A percentile compares a stretch with the other conserved stretches of the same genome.
Evolutionary conservation across 2,329 filamentous ascomycete genomes (phyloP).

Genomic region (Aspergillus sp.): DNA sequence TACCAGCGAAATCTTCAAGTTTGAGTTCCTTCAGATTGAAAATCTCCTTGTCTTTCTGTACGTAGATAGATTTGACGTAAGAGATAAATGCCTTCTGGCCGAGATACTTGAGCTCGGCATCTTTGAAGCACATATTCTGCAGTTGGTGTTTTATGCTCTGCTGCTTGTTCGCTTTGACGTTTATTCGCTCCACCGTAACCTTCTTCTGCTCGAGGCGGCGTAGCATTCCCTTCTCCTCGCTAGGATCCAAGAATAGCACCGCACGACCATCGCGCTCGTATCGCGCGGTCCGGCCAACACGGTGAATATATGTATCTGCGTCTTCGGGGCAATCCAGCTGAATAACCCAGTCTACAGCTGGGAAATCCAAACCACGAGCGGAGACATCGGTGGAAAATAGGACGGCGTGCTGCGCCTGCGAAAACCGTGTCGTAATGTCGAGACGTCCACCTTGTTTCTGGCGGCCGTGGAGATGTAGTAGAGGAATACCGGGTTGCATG

Average conservation of each 20-base stretch:
- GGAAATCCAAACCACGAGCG: slow-evolving; percentile 91
- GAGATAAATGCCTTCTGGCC: slow-evolving; percentile 95
- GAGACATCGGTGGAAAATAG: slow-evolving; percentile 95
- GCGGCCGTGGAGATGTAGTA: slow-evolving; percentile 88
- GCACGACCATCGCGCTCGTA: slow-evolving; percentile 86
- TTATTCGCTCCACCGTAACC: slow-evolving; percentile 82
- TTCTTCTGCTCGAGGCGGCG: slow-evolving; percentile 83
- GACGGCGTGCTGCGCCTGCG: slow-evolving; percentile 76
- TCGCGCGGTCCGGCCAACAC: slow-evolving; percentile 90
- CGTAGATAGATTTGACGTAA: slow-evolving; percentile 78
- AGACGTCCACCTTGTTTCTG: slow-evolving; percentile 89
- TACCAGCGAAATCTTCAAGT: slow-evolving; percentile 80
- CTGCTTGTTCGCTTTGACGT: slow-evolving; percentile 86
- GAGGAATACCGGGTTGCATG: slow-evolving; percentile 87
- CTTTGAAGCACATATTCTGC: slow-evolving; percentile 94
- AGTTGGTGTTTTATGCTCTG: slow-evolving; percentile 79
- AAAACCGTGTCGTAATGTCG: slow-evolving; percentile 83
- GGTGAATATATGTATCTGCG: slow-evolving; percentile 95
- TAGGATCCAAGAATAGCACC: slow-evolving; percentile 87
- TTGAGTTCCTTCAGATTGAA: slow-evolving; percentile 83
- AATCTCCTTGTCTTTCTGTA: slow-evolving; percentile 88
- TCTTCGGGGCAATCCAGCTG: slow-evolving; percentile 97
- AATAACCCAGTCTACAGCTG: slow-evolving; percentile 97
- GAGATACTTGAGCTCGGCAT: slow-evolving; percentile 88
- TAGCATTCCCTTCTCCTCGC: slow-evolving; percentile 89